These are phyloP conservation scores for Backusella westeae DNA, from an alignment of 192 early-diverging fungal species.

Conservation along the genomic window DNA sequence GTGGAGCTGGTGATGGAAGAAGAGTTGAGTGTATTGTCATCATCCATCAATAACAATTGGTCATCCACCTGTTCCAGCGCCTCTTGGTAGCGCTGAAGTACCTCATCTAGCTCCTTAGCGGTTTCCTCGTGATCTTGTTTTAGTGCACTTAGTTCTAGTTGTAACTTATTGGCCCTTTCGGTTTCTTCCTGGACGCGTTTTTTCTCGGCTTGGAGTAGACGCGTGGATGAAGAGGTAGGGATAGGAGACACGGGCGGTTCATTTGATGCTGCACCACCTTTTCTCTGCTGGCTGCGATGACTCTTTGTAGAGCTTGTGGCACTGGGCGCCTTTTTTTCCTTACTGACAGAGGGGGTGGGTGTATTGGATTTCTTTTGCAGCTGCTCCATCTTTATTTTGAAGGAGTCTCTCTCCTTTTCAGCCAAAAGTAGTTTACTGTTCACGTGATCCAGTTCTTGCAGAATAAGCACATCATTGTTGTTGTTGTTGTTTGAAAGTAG, in stretches of 20 bases:
- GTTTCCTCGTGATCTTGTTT: conserved; percentile 9
- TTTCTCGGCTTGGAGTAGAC: not conserved
- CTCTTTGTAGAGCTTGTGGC: not conserved
- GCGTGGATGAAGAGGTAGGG: not conserved
- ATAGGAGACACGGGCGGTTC: not conserved
- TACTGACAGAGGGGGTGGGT: not conserved
- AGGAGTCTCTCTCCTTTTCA: conserved; percentile 14
- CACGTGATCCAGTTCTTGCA: conserved; percentile 19
- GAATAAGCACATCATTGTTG: conserved; percentile 10
- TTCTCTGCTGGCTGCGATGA: not conserved
- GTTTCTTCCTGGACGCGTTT: conserved; percentile 15
- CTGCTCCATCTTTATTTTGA: conserved; percentile 6
- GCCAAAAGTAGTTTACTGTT: conserved; percentile 2
- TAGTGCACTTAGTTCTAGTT: not conserved
- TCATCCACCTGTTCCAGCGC: conserved; percentile 4
- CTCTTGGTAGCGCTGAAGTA: conserved; percentile 21
- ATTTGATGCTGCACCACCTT: not conserved
- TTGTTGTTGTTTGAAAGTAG: not conserved
- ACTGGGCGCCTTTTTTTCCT: not conserved
- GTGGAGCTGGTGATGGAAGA: not conserved
- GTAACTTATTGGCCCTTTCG: not conserved
- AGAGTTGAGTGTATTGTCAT: not conserved
- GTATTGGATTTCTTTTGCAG: conserved; percentile 1
- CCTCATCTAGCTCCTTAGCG: conserved; percentile 20
- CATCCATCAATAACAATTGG: not conserved